A percentile compares a stretch with the other conserved stretches of the same genome.
These are phyloP conservation scores for Endothia cerciana DNA, from an alignment of 2,329 filamentous ascomycete genomes.

Conservation along the genomic window DNA sequence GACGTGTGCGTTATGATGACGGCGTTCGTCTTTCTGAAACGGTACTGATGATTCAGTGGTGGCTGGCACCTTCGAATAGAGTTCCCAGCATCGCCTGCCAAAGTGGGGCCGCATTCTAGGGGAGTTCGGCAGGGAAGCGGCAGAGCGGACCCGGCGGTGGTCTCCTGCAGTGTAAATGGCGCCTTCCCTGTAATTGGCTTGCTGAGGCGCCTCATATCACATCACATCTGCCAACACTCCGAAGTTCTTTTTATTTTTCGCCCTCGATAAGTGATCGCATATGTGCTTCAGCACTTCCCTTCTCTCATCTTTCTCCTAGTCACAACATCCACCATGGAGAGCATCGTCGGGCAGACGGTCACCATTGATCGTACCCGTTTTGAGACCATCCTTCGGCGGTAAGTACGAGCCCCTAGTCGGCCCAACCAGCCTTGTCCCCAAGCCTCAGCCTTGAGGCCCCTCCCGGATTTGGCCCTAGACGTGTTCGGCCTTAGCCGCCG, in stretches of 20 bases:
- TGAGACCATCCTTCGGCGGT: constrained; percentile 65
- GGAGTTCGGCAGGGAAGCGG: background rate
- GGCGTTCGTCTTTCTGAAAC: background rate
- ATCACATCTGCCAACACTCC: constrained; percentile 2
- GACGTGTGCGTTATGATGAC: background rate
- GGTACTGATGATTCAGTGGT: background rate
- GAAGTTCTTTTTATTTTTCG: background rate
- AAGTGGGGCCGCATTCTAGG: background rate
- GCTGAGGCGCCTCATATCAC: constrained; percentile 7
- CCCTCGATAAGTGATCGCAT: background rate
- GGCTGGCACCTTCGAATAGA: background rate
- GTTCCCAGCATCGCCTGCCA: background rate
- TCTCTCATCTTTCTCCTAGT: background rate
- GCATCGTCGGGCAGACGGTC: constrained; percentile 40
- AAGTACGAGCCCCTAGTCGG: constrained; percentile 35
- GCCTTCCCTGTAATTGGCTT: constrained; percentile 13
- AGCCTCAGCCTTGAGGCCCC: constrained; percentile 13
- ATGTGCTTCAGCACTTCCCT: constrained; percentile 1
- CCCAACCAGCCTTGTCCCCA: background rate
- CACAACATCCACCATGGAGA: constrained; percentile 20
- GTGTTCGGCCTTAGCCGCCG: background rate
- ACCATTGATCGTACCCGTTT: constrained; percentile 65
- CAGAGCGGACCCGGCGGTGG: background rate
- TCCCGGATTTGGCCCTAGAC: background rate
- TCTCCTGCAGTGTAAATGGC: background rate